Evolutionary conservation across 176 grass and related monocot genomes (phyloP).

Genomic region (Tuctoria greenei): DNA sequence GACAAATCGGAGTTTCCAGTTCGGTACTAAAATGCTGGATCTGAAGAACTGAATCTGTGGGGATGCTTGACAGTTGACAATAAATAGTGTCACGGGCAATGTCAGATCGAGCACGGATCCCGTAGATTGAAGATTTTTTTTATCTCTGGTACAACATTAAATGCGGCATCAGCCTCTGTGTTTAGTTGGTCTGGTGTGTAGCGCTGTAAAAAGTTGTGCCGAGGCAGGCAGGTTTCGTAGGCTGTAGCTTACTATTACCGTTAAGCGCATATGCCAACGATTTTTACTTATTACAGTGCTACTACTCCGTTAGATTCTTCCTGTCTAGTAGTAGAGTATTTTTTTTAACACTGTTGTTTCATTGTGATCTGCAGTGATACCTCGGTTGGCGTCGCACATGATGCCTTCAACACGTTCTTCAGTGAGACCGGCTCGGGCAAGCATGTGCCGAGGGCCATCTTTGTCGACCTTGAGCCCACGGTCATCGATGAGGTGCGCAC

Average conservation of each 20-base stretch:
- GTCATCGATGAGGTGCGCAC: constrained; percentile 87
- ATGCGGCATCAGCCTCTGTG: not conserved
- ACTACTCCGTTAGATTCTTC: not conserved
- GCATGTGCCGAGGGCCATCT: constrained; percentile 93
- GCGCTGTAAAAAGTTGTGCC: constrained; percentile 12
- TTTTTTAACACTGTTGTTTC: constrained; percentile 24
- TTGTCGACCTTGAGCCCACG: constrained; percentile 91
- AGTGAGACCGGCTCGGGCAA: constrained; percentile 81
- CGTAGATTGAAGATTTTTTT: constrained; percentile 16
- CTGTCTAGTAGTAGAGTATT: no score
- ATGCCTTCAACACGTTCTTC: constrained; percentile 98
- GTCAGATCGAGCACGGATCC: constrained; percentile 24
- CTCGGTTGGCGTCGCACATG: constrained; percentile 56
- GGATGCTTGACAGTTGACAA: constrained; percentile 9
- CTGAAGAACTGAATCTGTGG: constrained; percentile 27
- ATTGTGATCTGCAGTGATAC: constrained; percentile 52
- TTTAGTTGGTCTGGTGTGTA: not conserved
- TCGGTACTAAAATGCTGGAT: constrained; percentile 16
- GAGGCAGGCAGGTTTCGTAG: not conserved
- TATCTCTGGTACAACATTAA: constrained; percentile 4
- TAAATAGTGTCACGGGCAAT: constrained; percentile 25
- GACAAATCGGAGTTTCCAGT: not conserved
- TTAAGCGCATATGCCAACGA: not conserved
- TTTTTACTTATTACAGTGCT: not conserved
- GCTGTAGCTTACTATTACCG: constrained; percentile 1